Base-by-base conservation (phyloP, 306 rosid genomes). In the Cotoneaster glaucophyllus region DNA sequence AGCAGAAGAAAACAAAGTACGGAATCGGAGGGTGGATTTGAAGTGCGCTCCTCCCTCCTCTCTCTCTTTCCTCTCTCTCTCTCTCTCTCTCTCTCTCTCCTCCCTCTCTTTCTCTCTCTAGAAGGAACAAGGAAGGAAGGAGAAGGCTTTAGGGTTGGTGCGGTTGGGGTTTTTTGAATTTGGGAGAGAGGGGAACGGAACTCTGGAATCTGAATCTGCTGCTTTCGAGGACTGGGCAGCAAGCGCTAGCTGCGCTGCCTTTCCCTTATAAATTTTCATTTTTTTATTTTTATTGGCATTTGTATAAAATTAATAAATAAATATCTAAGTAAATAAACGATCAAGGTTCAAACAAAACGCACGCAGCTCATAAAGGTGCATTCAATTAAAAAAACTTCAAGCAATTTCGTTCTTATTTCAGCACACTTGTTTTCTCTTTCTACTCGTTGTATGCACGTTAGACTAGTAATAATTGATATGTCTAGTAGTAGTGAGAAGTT, bases 101-200 rank as follows among this genome's bases (percentile, higher is more conserved):
- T 56, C 62, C 28, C 5, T 56, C 62, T n/a, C 62, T n/a, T 11
- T 56, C 62, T 52, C 57, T 52, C 71, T 14, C 39, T 5, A 24
- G 22, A 52, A 19, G 21, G 54, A 5, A 15, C 21, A 52, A 19
- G 21, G 54, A 15, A 48, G 54, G 54, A 48, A 15, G 21, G 21
- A 48, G 21, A 26, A 22, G 21, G 21, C 65, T 61, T 29, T 50
- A 29, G 59, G 41, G 21, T 29, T 73, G 12, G 25, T 9, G 22
- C 4, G 11, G 75, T 4, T 8, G 63, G 48, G 64, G 44, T 65
- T 50, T 41, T 64, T 64, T 66, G 79, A 75, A 75, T 75, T 65
- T 32, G 56, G 39, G 54, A 52, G 73, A 44, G 53, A 71, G 13
- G 34, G 70, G 68, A 32, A 32, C 48, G 26, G 48, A 6, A 65